Conservation (phyloP, 768 basidiomycete species). For the Nidularia pulvinata region DNA sequence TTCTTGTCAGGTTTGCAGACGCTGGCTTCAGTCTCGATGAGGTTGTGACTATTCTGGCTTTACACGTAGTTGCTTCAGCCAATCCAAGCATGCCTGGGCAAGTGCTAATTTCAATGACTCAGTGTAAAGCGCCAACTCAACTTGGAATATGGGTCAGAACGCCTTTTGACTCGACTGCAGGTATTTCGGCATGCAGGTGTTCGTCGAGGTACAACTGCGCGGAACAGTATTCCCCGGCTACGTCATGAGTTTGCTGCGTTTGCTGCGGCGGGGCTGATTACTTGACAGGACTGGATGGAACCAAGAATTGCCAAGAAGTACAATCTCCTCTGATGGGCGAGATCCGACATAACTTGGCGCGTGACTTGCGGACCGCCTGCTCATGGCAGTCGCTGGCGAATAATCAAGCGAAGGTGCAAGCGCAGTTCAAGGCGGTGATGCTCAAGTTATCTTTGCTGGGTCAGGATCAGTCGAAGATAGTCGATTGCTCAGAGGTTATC, state of each 20-base stretch:
- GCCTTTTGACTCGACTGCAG: neutral
- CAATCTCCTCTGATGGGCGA: neutral
- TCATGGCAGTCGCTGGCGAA: neutral
- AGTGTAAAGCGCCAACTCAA: neutral
- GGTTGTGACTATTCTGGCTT: slow-evolving; percentile 10
- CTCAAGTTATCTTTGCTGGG: neutral
- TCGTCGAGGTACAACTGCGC: neutral
- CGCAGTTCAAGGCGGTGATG: neutral
- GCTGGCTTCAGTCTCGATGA: slow-evolving; percentile 10
- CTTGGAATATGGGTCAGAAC: neutral
- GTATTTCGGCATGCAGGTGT: neutral
- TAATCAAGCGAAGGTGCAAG: neutral
- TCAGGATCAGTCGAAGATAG: neutral
- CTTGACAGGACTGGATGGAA: neutral
- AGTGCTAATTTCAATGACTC: neutral
- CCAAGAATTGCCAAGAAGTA: neutral
- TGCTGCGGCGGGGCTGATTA: neutral
- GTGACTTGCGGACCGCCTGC: neutral
- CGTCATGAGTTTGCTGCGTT: neutral
- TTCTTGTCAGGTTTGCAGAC: slow-evolving; percentile 12
- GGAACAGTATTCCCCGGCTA: neutral
- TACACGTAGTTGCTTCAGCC: slow-evolving; percentile 10
- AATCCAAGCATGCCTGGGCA: slow-evolving; percentile 7
- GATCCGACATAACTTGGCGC: neutral
- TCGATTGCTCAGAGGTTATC: neutral